Percentiles rank a stretch among this genome's conserved stretches.
phyloP scores from a whole-genome alignment of 495 filamentous ascomycete species.

The Tuber brumale region DNA sequence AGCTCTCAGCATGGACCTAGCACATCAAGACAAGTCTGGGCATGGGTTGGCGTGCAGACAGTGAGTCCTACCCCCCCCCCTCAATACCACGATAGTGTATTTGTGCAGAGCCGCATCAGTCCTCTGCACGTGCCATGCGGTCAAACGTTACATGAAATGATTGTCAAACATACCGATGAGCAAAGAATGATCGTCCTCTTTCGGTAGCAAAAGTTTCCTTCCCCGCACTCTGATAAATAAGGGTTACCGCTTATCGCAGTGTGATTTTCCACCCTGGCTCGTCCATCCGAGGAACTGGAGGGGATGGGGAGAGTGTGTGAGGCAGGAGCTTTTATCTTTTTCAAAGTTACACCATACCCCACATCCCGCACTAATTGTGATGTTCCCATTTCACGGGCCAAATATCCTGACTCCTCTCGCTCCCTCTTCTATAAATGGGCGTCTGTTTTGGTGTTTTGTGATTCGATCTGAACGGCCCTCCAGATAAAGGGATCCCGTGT shows the following conservation, averaged over 20 bases:
- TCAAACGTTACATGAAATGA: background rate
- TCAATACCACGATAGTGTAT: background rate
- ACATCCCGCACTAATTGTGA: background rate
- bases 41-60: background rate
- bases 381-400: background rate
- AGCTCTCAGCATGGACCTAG: background rate
- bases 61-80: background rate
- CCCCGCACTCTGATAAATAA: background rate
- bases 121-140: background rate
- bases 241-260: background rate
- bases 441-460: background rate
- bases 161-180: background rate
- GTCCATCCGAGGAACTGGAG: background rate
- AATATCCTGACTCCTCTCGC: background rate
- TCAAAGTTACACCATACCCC: background rate
- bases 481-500: background rate
- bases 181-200: background rate
- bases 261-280: background rate
- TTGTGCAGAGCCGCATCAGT: background rate
- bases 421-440: background rate
- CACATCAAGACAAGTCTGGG: background rate
- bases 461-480: background rate
- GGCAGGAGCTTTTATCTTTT: background rate
- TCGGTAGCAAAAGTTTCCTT: background rate
- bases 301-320: background rate